A percentile compares a stretch with the other conserved stretches of the same genome.
phyloP scores from a whole-genome alignment of 139 green algal species.

The Nannochloris sp. region DNA sequence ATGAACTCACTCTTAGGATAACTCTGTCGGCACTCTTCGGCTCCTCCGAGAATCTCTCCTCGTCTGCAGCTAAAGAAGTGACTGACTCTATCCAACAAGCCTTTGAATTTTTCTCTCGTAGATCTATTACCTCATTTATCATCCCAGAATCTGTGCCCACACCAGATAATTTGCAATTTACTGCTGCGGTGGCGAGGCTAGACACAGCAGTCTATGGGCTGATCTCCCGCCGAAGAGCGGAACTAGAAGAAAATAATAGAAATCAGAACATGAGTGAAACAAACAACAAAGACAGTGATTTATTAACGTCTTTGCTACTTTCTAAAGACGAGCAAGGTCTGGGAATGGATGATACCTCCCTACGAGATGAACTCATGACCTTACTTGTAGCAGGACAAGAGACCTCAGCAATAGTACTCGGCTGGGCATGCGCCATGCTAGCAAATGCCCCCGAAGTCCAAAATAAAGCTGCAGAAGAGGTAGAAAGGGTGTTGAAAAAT shows the following conservation, averaged over 20 bases:
- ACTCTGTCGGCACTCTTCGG: slow-evolving; percentile 77
- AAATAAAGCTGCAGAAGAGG: slow-evolving; percentile 39
- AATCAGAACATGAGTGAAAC: background rate
- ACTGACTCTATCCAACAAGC: slow-evolving; percentile 41
- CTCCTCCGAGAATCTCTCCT: background rate
- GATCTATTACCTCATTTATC: slow-evolving; percentile 30
- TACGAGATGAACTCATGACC: slow-evolving; percentile 83
- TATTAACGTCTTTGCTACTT: slow-evolving; percentile 63
- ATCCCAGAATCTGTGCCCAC: slow-evolving; percentile 80
- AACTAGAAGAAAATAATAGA: background rate
- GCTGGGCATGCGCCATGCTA: slow-evolving; percentile 63
- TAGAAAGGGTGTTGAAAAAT: no score
- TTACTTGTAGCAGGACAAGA: slow-evolving; percentile 81
- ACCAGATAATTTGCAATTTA: slow-evolving; percentile 70
- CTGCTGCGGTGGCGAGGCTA: slow-evolving; percentile 59
- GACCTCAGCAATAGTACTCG: slow-evolving; percentile 78
- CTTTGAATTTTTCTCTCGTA: slow-evolving; percentile 63
- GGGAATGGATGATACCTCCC: slow-evolving; percentile 50
- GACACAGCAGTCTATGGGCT: slow-evolving; percentile 73
- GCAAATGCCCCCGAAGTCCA: slow-evolving; percentile 53
- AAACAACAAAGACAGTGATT: slow-evolving; percentile 1
- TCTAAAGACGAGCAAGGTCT: slow-evolving; percentile 48
- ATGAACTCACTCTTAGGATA: slow-evolving; percentile 73
- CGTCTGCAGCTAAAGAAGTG: slow-evolving; percentile 4
- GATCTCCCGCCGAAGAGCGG: slow-evolving; percentile 39